A percentile compares a stretch with the other conserved stretches of the same genome.
These are phyloP conservation scores for Rhytidhysteron rufulum DNA, from an alignment of 2,329 filamentous ascomycete genomes.

Conservation along the genomic window DNA sequence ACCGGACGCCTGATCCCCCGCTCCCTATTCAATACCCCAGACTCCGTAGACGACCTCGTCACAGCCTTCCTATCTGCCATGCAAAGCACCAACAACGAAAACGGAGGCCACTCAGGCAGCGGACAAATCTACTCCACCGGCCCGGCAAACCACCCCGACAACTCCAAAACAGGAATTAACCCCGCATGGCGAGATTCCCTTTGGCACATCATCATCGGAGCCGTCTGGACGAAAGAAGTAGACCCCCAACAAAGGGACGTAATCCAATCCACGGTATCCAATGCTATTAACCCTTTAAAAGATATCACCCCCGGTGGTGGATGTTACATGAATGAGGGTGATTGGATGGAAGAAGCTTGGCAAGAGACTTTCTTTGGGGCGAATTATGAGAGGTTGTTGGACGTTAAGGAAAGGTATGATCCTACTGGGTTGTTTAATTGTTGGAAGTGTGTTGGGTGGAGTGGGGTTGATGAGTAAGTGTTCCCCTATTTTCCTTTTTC, in stretches of 20 bases:
- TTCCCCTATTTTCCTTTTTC: background rate
- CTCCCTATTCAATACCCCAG: slow-evolving; percentile 18
- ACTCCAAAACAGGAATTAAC: slow-evolving; percentile 27
- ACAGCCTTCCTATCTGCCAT: slow-evolving; percentile 28
- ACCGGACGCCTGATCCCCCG: slow-evolving; percentile 31
- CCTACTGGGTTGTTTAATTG: slow-evolving; percentile 31
- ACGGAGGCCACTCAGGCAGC: slow-evolving; percentile 16
- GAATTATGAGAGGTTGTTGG: slow-evolving; percentile 24
- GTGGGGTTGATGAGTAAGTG: slow-evolving; percentile 29
- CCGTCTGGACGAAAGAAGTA: slow-evolving; percentile 23
- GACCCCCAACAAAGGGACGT: slow-evolving; percentile 14
- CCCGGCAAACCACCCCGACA: slow-evolving; percentile 27
- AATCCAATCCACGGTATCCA: slow-evolving; percentile 27
- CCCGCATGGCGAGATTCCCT: slow-evolving; percentile 28
- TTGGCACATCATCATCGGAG: slow-evolving; percentile 33
- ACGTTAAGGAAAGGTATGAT: slow-evolving; percentile 28
- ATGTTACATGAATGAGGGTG: slow-evolving; percentile 34
- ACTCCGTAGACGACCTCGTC: slow-evolving; percentile 20
- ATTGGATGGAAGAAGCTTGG: slow-evolving; percentile 33
- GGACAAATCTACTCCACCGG: slow-evolving; percentile 35
- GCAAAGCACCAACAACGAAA: slow-evolving; percentile 25
- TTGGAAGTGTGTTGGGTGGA: slow-evolving; percentile 36
- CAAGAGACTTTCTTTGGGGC: slow-evolving; percentile 31
- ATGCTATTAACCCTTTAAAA: slow-evolving; percentile 28
- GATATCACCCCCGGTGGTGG: slow-evolving; percentile 31